Base-by-base conservation (phyloP, 176 grass and related monocot species). In the Eragrostis curvula region DNA sequence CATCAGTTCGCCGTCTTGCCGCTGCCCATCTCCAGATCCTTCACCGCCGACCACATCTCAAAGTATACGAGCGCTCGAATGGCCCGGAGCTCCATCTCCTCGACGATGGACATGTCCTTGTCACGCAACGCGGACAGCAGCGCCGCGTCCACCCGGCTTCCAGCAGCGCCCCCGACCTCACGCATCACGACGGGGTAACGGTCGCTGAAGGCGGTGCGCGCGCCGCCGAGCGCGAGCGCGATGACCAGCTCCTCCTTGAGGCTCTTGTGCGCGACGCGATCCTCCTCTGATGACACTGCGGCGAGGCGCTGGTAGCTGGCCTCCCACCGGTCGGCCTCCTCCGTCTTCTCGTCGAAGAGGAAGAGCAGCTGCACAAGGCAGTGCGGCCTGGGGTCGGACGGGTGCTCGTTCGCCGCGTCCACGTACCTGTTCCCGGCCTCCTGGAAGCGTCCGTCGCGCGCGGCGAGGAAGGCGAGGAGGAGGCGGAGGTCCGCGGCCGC, bases 381-480 rank as follows among this genome's bases (percentile, higher is more conserved):
- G 48, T 28, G 20, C 30, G 78, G 78, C n/a, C 78, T 20, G 20
- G 64, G 78, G 36, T 68, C 78, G 0, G 21, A 66, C 1, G 64
- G 78, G 63, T 80, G 8, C 8, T 25, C 65, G 49, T n/a, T 32
- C 14, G n/a, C 78, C 6, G 7, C 32, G 36, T 27, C 65, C n/a
- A 2, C 9, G 65, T 80, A 80, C 48, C 21, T 9, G 7, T 43
- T 0, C 8, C 68, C 0, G 48, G 78, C 47, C 8, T 55, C 78
- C 32, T 80, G 8, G 64, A 68, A 80, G 30, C 49, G 49, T 30
- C 64, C 64, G 29, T 80, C 64, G 36, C 48, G 78, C 13, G 65
- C 78, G 65, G 78, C 78, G 49, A 80, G 50, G 9, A 80, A 21
- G 32, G 49, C 64, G 50, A 80, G 48, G 28, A 79, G 45, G 65